Conservation (phyloP, 768 basidiomycete genomes). For the Leccinum subgranulosum region DNA sequence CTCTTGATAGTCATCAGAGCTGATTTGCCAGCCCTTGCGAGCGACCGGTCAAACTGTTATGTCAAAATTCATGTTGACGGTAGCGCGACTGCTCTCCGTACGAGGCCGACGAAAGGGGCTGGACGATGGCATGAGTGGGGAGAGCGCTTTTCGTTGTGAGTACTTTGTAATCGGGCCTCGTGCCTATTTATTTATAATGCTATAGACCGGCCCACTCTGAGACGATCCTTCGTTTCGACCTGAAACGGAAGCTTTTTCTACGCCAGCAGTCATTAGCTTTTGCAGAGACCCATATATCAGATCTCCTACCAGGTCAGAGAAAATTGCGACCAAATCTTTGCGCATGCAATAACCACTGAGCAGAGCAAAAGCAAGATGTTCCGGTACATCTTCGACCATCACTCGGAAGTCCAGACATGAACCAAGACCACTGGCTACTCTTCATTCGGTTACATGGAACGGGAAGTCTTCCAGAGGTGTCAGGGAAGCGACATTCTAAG, state of each 20-base stretch:
- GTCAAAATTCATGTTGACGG: constrained; percentile 19
- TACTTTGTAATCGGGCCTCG: not conserved
- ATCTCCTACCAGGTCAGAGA: constrained; percentile 12
- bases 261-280: constrained; percentile 15
- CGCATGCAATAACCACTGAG: not conserved
- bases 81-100: constrained; percentile 10
- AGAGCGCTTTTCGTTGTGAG: constrained; percentile 23
- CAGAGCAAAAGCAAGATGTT: constrained; percentile 15
- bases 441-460: constrained; percentile 19
- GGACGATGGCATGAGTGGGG: constrained; percentile 19
- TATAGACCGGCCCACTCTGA: constrained; percentile 14
- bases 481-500: not conserved
- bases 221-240: constrained; percentile 23
- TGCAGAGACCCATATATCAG: constrained; percentile 14
- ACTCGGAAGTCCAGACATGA: not conserved
- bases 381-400: constrained; percentile 15
- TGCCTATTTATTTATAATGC: not conserved
- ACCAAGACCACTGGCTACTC: constrained; percentile 15
- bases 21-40: constrained; percentile 18
- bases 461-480: not conserved
- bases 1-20: constrained; percentile 21
- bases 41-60: constrained; percentile 24
- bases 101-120: constrained; percentile 14
- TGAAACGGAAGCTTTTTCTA: constrained; percentile 15
- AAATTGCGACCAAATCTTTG: not conserved